Evolutionary conservation across 2,329 filamentous ascomycete species (phyloP), one percentile per base, ranked within the genome.

Genomic region (Coniella vitis): DNA sequence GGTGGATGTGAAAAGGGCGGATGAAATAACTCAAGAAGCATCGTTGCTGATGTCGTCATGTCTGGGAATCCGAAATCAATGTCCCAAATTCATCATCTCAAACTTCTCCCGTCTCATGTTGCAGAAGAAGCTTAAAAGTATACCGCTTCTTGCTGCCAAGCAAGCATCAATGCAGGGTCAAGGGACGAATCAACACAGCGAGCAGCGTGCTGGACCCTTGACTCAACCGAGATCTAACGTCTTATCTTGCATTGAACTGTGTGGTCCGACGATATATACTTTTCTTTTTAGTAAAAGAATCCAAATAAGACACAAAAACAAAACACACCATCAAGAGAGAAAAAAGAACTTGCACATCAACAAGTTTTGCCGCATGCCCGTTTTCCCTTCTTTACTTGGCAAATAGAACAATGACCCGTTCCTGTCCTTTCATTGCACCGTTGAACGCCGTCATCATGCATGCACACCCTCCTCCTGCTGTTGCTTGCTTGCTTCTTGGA

Each of bases 371-470:
- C 40, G 38, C 29, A 46, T 43, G 47, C 43, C 42, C 36, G 14
- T 40, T 29, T 36, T 42, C 34, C 45, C 37, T 25, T 36, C 25
- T 29, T 29, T n/a, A n/a, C 25, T 29, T 29, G 25, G 25, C 25
- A 29, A 5, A 29, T 29, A 29, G 37, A 38, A 32, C 31, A 21
- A 39, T 19, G 48, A 39, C 25, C 16, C 21, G 40, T 35, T 17
- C 22, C 39, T 39, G 19, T 45, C 36, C 32, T 39, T n/a, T 39
- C 36, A 44, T 39, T 37, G 32, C 14, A 20, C 44, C 44, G 39
- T 17, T 51, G 44, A 53, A 53, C 51, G 51, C 51, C 51, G 41
- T 53, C 51, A 53, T 53, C 38, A 53, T 53, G 51, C 51, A 53
- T 51, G 39, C 47, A 34, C 32, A 36, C n/a, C 31, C 39, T 29